These are phyloP conservation scores for Letharia lupina DNA, from an alignment of 495 filamentous ascomycete genomes.

Conservation along the genomic window DNA sequence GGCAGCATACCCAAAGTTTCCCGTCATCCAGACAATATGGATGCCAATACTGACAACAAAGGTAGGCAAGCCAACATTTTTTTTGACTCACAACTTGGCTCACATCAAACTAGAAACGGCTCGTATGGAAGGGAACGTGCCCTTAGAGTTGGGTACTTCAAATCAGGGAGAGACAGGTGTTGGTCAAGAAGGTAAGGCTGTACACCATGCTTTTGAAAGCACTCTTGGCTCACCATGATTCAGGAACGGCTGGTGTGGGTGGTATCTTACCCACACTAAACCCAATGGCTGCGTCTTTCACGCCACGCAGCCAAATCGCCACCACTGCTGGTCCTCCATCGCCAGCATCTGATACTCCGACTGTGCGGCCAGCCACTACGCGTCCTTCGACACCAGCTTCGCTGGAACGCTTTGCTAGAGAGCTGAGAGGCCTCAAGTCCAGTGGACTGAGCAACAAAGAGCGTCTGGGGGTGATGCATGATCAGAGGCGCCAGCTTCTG, in stretches of 20 bases:
- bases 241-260: background rate
- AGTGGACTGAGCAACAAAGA: background rate
- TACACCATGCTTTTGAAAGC: background rate
- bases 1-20: background rate
- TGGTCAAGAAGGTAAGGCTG: background rate
- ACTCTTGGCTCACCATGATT: background rate
- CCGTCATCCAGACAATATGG: background rate
- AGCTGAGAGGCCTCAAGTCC: background rate
- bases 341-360: background rate
- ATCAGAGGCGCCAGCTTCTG: slow-evolving; percentile 2
- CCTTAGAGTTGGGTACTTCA: background rate
- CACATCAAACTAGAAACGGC: background rate
- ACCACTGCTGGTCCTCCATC: background rate
- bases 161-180: background rate
- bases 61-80: background rate
- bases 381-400: background rate
- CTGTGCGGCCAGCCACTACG: background rate
- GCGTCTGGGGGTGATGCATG: background rate
- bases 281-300: background rate
- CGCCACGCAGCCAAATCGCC: background rate
- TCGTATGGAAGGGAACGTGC: background rate
- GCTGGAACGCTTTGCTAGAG: background rate
- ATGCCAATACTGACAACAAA: background rate
- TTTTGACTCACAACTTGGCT: background rate
- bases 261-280: background rate